These are phyloP conservation scores for Delonix regia DNA, from an alignment of 306 rosid genomes.

Conservation along the genomic window DNA sequence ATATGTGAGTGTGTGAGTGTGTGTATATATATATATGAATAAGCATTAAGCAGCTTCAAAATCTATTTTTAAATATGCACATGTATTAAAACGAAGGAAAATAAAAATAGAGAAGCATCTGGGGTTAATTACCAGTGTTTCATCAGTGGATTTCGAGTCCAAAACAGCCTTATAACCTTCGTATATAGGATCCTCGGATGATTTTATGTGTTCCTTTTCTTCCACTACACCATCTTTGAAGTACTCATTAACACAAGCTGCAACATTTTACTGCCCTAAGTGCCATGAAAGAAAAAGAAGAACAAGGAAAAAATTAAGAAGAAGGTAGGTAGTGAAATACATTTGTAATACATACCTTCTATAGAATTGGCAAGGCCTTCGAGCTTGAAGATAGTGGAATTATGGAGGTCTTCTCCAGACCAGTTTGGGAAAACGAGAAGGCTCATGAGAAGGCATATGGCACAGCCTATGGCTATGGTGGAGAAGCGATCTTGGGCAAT, in stretches of 20 bases:
- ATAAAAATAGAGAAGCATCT: too few species aligned
- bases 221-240: conserved; percentile 56
- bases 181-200: conserved; percentile 60
- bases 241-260: conserved; percentile 83
- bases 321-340: too few species aligned
- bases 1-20: too few species aligned
- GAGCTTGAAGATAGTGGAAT: conserved; percentile 67
- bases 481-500: conserved; percentile 71
- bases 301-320: neutral
- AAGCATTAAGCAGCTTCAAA: conserved; percentile 11
- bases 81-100: neutral
- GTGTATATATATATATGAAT: too few species aligned
- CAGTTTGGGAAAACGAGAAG: conserved; percentile 82
- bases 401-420: conserved; percentile 86
- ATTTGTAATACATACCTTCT: conserved; percentile 55
- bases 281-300: neutral
- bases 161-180: conserved; percentile 83
- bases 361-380: conserved; percentile 83
- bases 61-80: neutral
- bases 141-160: conserved; percentile 82
- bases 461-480: conserved; percentile 89
- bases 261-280: conserved; percentile 22
- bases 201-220: conserved; percentile 29
- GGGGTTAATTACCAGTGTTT: conserved; percentile 75
- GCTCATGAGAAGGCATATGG: conserved; percentile 73